phyloP scores from a whole-genome alignment of 2,329 filamentous ascomycete genomes.

The Pseudofabraea citricarpa region DNA sequence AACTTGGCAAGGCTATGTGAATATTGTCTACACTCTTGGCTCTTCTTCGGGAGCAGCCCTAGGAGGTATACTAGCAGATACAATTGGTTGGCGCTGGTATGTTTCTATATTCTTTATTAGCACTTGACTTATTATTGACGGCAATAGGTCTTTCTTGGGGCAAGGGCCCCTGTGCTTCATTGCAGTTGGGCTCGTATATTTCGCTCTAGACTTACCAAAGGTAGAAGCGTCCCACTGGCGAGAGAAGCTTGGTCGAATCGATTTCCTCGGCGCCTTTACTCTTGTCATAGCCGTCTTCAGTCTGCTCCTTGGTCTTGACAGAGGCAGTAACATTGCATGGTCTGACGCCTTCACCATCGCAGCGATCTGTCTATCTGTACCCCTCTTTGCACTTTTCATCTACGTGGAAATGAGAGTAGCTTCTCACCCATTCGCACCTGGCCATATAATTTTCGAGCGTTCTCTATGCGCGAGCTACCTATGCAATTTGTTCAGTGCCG shows the following conservation, averaged over 20 bases:
- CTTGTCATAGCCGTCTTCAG: slow-evolving; percentile 62
- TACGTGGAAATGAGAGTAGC: slow-evolving; percentile 65
- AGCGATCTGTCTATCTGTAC: slow-evolving; percentile 48
- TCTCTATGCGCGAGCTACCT: slow-evolving; percentile 63
- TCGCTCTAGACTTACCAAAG: slow-evolving; percentile 58
- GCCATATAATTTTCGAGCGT: slow-evolving; percentile 65
- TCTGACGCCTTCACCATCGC: slow-evolving; percentile 49
- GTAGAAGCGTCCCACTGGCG: slow-evolving; percentile 57
- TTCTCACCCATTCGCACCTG: slow-evolving; percentile 68
- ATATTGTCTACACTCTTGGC: slow-evolving; percentile 67
- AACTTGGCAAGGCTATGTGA: slow-evolving; percentile 69
- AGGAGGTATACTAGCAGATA: slow-evolving; percentile 67
- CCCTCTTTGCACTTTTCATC: slow-evolving; percentile 62
- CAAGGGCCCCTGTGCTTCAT: slow-evolving; percentile 66
- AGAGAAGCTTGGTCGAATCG: slow-evolving; percentile 61
- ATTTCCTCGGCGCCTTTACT: slow-evolving; percentile 66
- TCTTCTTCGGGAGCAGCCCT: slow-evolving; percentile 65
- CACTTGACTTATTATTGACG: slow-evolving; percentile 9
- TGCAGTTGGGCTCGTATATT: slow-evolving; percentile 58
- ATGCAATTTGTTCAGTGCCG: slow-evolving; percentile 68
- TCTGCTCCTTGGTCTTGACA: slow-evolving; percentile 66
- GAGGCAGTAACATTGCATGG: slow-evolving; percentile 71
- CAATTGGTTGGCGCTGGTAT: slow-evolving; percentile 70
- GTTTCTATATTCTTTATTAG: slow-evolving; percentile 13
- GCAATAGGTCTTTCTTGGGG: slow-evolving; percentile 58